A percentile compares a stretch with the other conserved stretches of the same genome.
phyloP scores from a whole-genome alignment of 1,284 basidiomycete genomes.

The Trichosporon sp. region DNA sequence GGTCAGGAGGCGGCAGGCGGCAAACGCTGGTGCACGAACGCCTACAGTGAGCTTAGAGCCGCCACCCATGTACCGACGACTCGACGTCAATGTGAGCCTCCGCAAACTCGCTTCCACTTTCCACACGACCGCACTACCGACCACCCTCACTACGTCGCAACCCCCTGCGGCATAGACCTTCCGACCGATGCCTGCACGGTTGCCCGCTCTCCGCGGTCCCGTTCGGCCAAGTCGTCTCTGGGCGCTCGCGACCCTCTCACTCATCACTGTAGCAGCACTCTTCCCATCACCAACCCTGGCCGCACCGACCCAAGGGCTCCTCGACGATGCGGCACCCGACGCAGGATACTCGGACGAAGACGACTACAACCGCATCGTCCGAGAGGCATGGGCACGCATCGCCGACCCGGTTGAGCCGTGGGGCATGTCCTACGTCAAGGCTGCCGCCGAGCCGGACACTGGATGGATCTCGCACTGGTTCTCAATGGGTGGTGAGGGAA shows the following conservation, averaged over 20 bases:
- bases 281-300: slow-evolving; percentile 16
- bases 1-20: not conserved
- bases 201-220: slow-evolving; percentile 16
- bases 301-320: not conserved
- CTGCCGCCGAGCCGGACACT: slow-evolving; percentile 3
- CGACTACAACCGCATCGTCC: slow-evolving; percentile 18
- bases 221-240: slow-evolving; percentile 18
- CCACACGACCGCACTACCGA: not conserved
- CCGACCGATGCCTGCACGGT: slow-evolving; percentile 17
- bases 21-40: not conserved
- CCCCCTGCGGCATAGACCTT: slow-evolving; percentile 9
- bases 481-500: slow-evolving; percentile 26
- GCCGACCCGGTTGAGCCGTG: slow-evolving; percentile 24
- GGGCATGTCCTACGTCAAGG: slow-evolving; percentile 9
- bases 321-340: not conserved
- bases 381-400: slow-evolving; percentile 8
- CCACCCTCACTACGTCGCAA: not conserved
- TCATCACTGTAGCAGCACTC: slow-evolving; percentile 1
- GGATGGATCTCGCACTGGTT: slow-evolving; percentile 26
- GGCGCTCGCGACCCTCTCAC: slow-evolving; percentile 1
- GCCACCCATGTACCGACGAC: not conserved
- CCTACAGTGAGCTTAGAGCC: not conserved
- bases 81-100: slow-evolving; percentile 2
- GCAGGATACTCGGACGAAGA: slow-evolving; percentile 2
- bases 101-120: slow-evolving; percentile 5